Percentiles rank a stretch among this genome's conserved stretches.
phyloP scores from a whole-genome alignment of 139 green algal species.

The Deuterostichococcus epilithicus region DNA sequence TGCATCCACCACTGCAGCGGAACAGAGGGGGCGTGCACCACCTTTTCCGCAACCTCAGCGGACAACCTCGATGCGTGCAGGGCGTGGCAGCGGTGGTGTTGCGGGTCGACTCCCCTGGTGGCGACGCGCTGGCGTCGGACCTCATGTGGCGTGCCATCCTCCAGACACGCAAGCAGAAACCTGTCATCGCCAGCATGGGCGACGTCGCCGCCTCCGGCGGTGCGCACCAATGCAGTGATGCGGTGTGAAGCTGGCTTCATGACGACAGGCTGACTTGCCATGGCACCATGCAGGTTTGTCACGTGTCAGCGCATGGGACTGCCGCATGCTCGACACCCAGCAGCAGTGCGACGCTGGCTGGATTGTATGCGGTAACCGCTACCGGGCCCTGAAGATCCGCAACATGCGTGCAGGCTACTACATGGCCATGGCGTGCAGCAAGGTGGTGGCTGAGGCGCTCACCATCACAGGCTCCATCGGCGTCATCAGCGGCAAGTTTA shows the following conservation, averaged over 20 bases:
- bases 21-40: too few relatives aligned
- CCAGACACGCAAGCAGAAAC: constrained; percentile 64
- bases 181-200: constrained; percentile 88
- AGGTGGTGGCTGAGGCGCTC: constrained; percentile 82
- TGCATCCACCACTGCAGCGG: too few relatives aligned
- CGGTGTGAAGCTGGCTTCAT: too few relatives aligned
- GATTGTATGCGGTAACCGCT: too few relatives aligned
- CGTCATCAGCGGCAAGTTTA: constrained; percentile 78
- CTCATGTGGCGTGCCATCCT: constrained; percentile 92
- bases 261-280: too few relatives aligned
- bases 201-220: constrained; percentile 86
- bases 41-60: too few relatives aligned
- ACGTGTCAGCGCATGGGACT: too few relatives aligned
- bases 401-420: constrained; percentile 76
- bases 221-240: too few relatives aligned
- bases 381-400: constrained; percentile 19
- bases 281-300: too few relatives aligned
- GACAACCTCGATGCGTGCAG: too few relatives aligned
- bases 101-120: constrained; percentile 81
- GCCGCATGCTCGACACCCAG: too few relatives aligned
- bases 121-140: constrained; percentile 89
- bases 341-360: too few relatives aligned
- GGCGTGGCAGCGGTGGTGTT: constrained; percentile 73
- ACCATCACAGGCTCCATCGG: constrained; percentile 92
- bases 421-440: constrained; percentile 75